Evolutionary conservation across 352 stramenopile species (phyloP).

Genomic region (Globisporangium barbulae): DNA sequence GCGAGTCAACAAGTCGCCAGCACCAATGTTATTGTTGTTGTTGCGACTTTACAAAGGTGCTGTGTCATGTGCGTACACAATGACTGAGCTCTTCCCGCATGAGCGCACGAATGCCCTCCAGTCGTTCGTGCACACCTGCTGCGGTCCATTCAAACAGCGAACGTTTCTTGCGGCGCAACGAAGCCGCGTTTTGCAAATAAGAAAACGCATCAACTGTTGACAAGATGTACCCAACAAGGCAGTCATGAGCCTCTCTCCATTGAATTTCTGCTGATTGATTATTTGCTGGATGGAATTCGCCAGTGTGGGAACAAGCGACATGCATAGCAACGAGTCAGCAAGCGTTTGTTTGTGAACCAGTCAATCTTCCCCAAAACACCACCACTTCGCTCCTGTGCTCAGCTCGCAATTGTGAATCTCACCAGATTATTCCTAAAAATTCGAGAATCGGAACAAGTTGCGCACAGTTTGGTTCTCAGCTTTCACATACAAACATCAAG

Average conservation of each 20-base stretch:
- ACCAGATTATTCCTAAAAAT: neutral
- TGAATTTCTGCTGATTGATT: no score
- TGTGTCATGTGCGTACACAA: neutral
- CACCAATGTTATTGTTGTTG: neutral
- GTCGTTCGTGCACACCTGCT: neutral
- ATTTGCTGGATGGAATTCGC: neutral
- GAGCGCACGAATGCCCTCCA: neutral
- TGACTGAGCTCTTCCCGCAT: neutral
- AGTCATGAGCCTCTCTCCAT: no score
- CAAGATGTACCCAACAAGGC: neutral
- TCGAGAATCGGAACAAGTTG: neutral
- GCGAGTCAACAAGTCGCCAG: no score
- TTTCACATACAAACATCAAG: constrained; percentile 1
- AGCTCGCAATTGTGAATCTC: neutral
- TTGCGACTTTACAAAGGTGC: neutral
- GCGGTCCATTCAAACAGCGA: neutral
- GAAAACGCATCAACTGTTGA: neutral
- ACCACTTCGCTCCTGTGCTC: no score
- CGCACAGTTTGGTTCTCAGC: neutral
- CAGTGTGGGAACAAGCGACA: neutral
- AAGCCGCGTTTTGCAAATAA: neutral
- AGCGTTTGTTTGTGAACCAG: neutral
- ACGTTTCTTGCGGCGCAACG: no score
- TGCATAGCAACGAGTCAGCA: neutral
- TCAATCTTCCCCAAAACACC: neutral